Evolutionary conservation across 768 basidiomycete species (phyloP), one percentile per base, ranked within the genome.

Genomic region (Russula foetens): DNA sequence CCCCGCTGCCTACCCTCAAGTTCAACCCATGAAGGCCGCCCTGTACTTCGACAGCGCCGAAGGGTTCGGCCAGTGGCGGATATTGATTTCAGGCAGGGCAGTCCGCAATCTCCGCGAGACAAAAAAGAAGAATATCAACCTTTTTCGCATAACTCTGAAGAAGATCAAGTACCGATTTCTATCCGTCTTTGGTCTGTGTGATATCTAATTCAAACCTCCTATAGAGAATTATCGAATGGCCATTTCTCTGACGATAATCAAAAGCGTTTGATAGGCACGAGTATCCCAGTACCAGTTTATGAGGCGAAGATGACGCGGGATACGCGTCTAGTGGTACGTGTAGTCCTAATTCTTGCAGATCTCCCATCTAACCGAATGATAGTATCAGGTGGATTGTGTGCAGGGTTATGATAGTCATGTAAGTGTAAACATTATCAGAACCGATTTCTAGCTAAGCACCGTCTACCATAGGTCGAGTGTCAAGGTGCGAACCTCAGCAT

Each of bases 161-260:
- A 89, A 88, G 68, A 85, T 89, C 67, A 81, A 76, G 88, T 85
- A 51, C 28, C 35, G 39, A 39, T 26, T 19, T 7, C 15, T 28
- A 28, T 39, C 58, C 38, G 0, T 26, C 39, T 31, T 15, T 6
- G 23, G 9, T 35, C 24, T 49, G 15, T 29, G 9, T 26, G 2
- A 24, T 56, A 9, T 14, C n/a, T 44, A 35, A 50, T 50, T 26
- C 33, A 38, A 59, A 33, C 14, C 23, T 41, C 11, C 15, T 49
- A 49, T 47, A 88, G 87, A 67, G 83, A 88, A 61, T 75, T 90
- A 12, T 89, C 87, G 0, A 77, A 79, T 3, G 87, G 86, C 0
- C 79, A 83, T 58, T 88, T 89, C 66, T 87, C 86, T 1, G 75
- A 76, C 12, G 82, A 84, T 58, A 88, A 88, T 62, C 84, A 88